Conservation (phyloP, 2,329 filamentous ascomycete genomes). For the Phyllosticta citribraziliensis region DNA sequence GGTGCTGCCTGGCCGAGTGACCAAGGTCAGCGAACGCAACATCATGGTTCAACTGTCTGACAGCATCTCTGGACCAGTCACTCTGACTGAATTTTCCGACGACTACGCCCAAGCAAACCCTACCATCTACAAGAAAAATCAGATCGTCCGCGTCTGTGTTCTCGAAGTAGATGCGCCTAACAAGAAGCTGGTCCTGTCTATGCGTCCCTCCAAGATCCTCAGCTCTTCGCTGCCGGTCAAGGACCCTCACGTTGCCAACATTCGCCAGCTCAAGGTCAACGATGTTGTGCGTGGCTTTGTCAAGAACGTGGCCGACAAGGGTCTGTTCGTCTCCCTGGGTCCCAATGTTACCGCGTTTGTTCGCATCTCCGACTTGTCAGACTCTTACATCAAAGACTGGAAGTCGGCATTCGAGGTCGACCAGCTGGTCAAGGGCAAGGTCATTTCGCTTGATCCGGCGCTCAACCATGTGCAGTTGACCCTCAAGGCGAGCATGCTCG, state of each 20-base stretch:
- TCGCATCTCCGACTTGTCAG: constrained; percentile 79
- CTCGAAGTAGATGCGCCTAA: constrained; percentile 71
- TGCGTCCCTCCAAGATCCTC: constrained; percentile 77
- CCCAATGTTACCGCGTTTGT: constrained; percentile 74
- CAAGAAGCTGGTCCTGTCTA: constrained; percentile 74
- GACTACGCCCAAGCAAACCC: constrained; percentile 76
- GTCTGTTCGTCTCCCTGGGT: constrained; percentile 76
- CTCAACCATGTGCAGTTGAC: constrained; percentile 72
- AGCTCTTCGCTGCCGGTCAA: constrained; percentile 73
- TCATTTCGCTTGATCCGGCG: constrained; percentile 60
- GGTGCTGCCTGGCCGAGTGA: constrained; percentile 73
- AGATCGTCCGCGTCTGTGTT: constrained; percentile 79
- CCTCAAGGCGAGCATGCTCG: constrained; percentile 74
- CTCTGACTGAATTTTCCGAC: constrained; percentile 75
- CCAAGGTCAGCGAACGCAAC: constrained; percentile 74
- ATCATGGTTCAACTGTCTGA: constrained; percentile 81
- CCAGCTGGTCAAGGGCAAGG: constrained; percentile 80
- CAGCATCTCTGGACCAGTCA: constrained; percentile 65
- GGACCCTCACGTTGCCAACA: constrained; percentile 66
- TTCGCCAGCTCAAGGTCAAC: constrained; percentile 63
- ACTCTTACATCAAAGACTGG: constrained; percentile 91
- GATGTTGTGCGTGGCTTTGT: constrained; percentile 85
- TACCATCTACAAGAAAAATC: constrained; percentile 67
- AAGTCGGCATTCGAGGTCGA: constrained; percentile 79
- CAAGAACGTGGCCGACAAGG: constrained; percentile 80